Evolutionary conservation across 208 protist genomes (phyloP), one percentile per base, ranked within the genome.

Genomic region (Leishmania amazonensis): DNA sequence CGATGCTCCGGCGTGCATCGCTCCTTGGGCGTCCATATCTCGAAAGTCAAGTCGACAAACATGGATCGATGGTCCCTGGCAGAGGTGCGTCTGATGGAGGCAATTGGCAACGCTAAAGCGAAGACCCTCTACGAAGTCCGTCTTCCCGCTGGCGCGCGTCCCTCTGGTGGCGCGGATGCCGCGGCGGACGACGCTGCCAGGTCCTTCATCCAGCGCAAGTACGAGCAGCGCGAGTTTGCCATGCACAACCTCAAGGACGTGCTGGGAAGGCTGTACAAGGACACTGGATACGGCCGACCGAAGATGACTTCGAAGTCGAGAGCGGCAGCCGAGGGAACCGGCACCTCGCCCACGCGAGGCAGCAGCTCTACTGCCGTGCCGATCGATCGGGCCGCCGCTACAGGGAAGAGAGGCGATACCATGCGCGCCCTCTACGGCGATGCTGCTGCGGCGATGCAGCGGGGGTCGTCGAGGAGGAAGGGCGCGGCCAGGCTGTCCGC

Each of bases 1-100:
- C 90, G 96, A 67, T 99, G 98, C 87, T 89, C 96, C 3, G 97
- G 97, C 42, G 92, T 99, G 45, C 98, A 99, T 83, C 94, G 98
- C 79, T 94, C 91, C 15, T 86, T 99, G 9, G 98, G 98, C 45
- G 89, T 94, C 38, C 96, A 99, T 87, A 81, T 99, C 45, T 97
- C 94, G 13, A 98, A 99, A 82, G 93, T 99, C 21, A 97, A 97
- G 72, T 98, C 95, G 13, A 93, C 96, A 11, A 98, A 90, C 76
- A 96, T 99, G 86, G 98, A 99, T 83, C 90, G 89, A 51, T 98
- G 95, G 95, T 81, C 60, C 38, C 57, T 71, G 13, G 75, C 86
- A 28, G 93, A 98, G 80, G 87, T 96, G 67, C 78, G 47, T 31
- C 67, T 96, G 47, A 96, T 96, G 93, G 88, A 88, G 64, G 82